These are phyloP conservation scores for Sporothrix brasiliensis DNA, from an alignment of 2,329 filamentous ascomycete genomes.

Conservation along the genomic window DNA sequence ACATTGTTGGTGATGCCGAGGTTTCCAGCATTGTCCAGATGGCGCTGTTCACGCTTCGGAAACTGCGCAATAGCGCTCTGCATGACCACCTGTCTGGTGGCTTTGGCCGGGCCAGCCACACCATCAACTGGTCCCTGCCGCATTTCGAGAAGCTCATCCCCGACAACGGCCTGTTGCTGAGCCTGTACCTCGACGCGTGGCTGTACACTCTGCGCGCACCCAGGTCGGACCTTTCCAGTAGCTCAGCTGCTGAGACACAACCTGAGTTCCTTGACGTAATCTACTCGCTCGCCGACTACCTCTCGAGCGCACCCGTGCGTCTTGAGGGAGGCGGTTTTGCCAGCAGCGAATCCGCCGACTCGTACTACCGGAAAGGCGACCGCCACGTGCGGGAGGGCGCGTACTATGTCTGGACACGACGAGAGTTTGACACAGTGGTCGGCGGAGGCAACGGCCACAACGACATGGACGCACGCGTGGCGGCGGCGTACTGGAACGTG, in stretches of 20 bases:
- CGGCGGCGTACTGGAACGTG: slow-evolving; percentile 83
- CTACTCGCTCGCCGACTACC: slow-evolving; percentile 82
- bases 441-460: slow-evolving; percentile 48
- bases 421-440: slow-evolving; percentile 80
- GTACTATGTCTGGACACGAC: slow-evolving; percentile 90
- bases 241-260: slow-evolving; percentile 39
- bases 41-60: slow-evolving; percentile 76
- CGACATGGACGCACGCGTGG: slow-evolving; percentile 67
- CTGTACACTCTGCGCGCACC: slow-evolving; percentile 50
- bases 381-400: slow-evolving; percentile 85
- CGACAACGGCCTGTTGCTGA: slow-evolving; percentile 84
- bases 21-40: slow-evolving; percentile 74
- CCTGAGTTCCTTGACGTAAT: slow-evolving; percentile 77
- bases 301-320: slow-evolving; percentile 71
- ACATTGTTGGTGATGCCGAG: slow-evolving; percentile 89
- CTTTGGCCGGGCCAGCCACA: slow-evolving; percentile 79
- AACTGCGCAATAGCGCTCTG: slow-evolving; percentile 64
- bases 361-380: slow-evolving; percentile 71
- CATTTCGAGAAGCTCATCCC: slow-evolving; percentile 98
- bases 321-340: slow-evolving; percentile 74
- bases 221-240: not conserved
- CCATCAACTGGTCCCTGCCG: slow-evolving; percentile 87
- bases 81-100: slow-evolving; percentile 61
- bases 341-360: slow-evolving; percentile 90
- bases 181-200: slow-evolving; percentile 86